Conservation (phyloP, 1,139 yeast genomes). For the Nakaseomyces kungkrabaensis region DNA sequence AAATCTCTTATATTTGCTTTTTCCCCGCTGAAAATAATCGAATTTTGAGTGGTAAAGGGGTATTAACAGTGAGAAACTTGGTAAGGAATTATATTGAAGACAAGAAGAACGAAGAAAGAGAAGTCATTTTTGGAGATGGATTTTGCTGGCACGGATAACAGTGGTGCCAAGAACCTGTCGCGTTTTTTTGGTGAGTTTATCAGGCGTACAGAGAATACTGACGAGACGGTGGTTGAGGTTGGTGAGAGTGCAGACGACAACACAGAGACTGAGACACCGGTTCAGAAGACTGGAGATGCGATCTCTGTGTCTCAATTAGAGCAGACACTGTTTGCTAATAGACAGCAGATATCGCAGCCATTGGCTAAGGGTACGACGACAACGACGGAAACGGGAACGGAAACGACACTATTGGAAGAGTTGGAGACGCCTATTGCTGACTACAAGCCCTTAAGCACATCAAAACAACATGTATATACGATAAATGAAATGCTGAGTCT, state of each 20-base stretch:
- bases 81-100: background rate
- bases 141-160: background rate
- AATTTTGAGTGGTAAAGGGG: no score
- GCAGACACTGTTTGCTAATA: background rate
- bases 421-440: slow-evolving; percentile 7
- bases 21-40: no score
- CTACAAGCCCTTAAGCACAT: slow-evolving; percentile 15
- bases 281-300: background rate
- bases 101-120: background rate
- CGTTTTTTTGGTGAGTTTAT: slow-evolving; percentile 2
- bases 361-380: no score
- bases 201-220: background rate
- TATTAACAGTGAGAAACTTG: background rate
- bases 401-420: background rate
- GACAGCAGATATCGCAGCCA: background rate
- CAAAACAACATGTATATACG: slow-evolving; percentile 15
- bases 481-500: slow-evolving; percentile 15
- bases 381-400: no score
- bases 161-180: slow-evolving; percentile 1
- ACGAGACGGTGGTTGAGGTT: background rate
- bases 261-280: background rate
- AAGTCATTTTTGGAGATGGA: no score
- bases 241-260: no score
- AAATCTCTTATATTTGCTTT: no score
- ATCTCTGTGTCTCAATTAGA: slow-evolving; percentile 1